Conservation (phyloP, 768 basidiomycete species). For the Tylopilus cervinicoccineus region DNA sequence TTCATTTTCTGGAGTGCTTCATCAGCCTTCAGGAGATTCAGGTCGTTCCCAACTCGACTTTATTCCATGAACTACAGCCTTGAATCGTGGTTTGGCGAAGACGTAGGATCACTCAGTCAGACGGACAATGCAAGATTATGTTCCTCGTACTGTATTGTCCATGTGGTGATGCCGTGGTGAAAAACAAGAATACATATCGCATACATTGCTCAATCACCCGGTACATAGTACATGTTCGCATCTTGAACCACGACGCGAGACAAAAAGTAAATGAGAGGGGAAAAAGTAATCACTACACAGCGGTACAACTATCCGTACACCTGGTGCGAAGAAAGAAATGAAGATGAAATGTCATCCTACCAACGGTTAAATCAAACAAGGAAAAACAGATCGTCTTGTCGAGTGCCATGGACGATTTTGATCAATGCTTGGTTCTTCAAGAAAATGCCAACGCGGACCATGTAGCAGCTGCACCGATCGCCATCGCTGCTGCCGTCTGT, state of each 20-base stretch:
- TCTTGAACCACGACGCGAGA: not conserved
- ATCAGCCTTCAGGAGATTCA: too few relatives aligned
- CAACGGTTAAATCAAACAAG: not conserved
- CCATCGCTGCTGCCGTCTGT: conserved; percentile 59
- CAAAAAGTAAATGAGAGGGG: not conserved
- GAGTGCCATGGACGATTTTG: not conserved
- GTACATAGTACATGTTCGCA: conserved; percentile 1
- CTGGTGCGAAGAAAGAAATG: not conserved
- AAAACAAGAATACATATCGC: conserved; percentile 5
- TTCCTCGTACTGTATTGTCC: too few relatives aligned
- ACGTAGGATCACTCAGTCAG: too few relatives aligned
- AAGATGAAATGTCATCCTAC: not conserved
- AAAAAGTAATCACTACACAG: not conserved
- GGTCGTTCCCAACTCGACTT: too few relatives aligned
- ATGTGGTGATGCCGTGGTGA: too few relatives aligned
- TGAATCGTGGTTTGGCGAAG: too few relatives aligned
- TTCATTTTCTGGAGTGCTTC: too few relatives aligned
- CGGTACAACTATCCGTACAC: conserved; percentile 3
- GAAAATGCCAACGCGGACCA: conserved; percentile 73
- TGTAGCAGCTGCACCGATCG: conserved; percentile 64
- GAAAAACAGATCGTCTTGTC: not conserved
- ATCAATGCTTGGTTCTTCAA: conserved; percentile 27
- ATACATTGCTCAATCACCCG: conserved; percentile 3
- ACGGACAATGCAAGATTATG: too few relatives aligned
- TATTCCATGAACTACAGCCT: too few relatives aligned